Percentiles rank a stretch among this genome's conserved stretches.
Evolutionary conservation across 2,329 filamentous ascomycete genomes (phyloP).

Genomic region (Lecanicillium sp.): DNA sequence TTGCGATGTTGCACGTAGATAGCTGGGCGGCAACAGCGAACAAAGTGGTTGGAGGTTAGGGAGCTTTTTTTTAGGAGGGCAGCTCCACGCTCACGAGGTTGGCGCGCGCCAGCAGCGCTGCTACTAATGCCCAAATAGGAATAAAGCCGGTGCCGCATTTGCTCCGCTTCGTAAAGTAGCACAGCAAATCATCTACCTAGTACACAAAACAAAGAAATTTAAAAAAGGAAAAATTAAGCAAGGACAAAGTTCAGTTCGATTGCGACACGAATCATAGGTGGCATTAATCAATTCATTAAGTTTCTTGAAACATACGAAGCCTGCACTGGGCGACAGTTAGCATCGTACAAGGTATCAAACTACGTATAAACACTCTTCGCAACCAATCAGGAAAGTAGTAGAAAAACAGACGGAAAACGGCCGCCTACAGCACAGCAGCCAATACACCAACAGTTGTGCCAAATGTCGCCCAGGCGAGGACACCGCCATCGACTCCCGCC

Average conservation of each 20-base stretch:
- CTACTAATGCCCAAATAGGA: background rate
- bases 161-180: background rate
- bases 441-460: background rate
- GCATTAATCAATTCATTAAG: no score
- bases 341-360: no score
- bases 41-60: conserved; percentile 4
- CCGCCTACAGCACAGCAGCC: background rate
- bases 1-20: background rate
- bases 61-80: conserved; percentile 10
- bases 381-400: no score
- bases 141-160: conserved; percentile 3
- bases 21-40: background rate
- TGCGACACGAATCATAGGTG: no score
- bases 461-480: background rate
- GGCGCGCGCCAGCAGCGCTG: conserved; percentile 2
- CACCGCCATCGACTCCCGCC: background rate
- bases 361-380: no score
- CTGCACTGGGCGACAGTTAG: no score
- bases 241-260: no score
- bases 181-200: background rate
- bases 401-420: background rate
- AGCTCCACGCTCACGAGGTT: conserved; percentile 6
- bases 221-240: no score
- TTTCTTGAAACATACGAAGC: no score
- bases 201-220: no score